Base-by-base conservation (phyloP, 2,329 filamentous ascomycete species). In the Colletotrichum caudatum region DNA sequence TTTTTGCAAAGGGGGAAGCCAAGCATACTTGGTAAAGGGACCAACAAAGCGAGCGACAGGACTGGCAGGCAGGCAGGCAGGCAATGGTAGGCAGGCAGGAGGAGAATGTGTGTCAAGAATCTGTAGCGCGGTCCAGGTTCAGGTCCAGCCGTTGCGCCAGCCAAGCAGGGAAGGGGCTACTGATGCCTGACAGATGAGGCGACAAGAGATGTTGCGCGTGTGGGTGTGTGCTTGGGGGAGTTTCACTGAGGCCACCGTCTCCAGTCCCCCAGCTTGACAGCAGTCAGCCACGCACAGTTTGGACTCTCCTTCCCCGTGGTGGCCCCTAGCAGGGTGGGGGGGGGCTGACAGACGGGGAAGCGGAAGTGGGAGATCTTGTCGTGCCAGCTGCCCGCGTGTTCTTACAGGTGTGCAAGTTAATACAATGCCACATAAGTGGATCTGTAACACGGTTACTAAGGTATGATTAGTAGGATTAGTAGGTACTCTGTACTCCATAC, bases 61-160 rank as follows among this genome's bases (percentile, higher is more conserved):
- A 51, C 67, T 62, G 41, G 66, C 35, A 58, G n/a, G 54, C 53
- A 56, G 11, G 50, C 26, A 53, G 14, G 51, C 26, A 33, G 18
- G 33, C 53, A 18, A 20, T 39, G n/a, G 35, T 20, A 72, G 51
- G 59, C 66, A 29, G 29, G 29, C 67, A 72, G 67, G 70, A 72
- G 66, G 70, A 66, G 62, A 39, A 60, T 39, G 70, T 72, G 70
- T 72, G 70, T 72, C 70, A 72, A 66, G 70, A 66, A 62, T 71
- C 70, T 71, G 67, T 72, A 71, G 66, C 56, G 66, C 41, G 61
- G 67, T 69, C 69, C 48, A 72, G 66, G 66, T 41, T 56, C 50
- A 44, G 37, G 18, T 64, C 54, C 59, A 64, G 69, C 69, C 69
- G 69, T 71, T 71, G 35, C 59, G 59, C 73, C 53, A 20, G 35